Evolutionary conservation across 176 grass and related monocot genomes (phyloP), one percentile per base, ranked within the genome.

Genomic region (Cenchrus purpureus): DNA sequence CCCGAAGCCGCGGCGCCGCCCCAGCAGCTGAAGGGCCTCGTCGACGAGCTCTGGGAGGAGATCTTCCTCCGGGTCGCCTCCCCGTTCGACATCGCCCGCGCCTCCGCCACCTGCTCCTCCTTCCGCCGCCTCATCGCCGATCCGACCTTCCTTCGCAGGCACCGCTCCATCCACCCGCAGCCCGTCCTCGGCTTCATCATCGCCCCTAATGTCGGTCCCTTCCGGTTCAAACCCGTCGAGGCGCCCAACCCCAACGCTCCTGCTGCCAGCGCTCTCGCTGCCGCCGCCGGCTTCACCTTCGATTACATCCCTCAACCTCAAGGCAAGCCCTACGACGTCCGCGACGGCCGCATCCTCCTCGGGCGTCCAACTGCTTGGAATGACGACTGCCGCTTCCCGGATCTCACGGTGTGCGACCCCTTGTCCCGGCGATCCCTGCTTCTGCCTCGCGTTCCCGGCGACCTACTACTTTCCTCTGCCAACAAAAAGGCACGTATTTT

Each of bases 341-440:
- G 73, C 62, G 20, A 37, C 3, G 53, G 55, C 29, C 75, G 1
- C 2, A 11, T 77, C 55, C 74, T 77, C 37, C 20, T 40, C 37
- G 37, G 4, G 37, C 37, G 37, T 40, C 37, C 37, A 40, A 40
- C 37, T 40, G 37, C 37, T 40, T 40, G 37, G 37, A 40, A 40
- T 40, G 37, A 10, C 1, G 14, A 10, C n/a, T 54, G 6, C 3
- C 4, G 8, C 59, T 17, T 70, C 40, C 5, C 8, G 4, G 54
- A 68, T 3, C 65, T 87, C 19, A 28, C 28, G 16, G 78, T 87
- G 71, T 87, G 62, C 62, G 61, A 87, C 44, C 85, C 71, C 12
- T 16, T 82, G 62, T 68, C 52, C 45, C 52, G 53, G 51, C 55
- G 71, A 16, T 61, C 42, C 52, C 0, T 68, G 4, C 17, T 69